Evolutionary conservation across 176 grass and related monocot genomes (phyloP).

Genomic region (Saccharum officinarum): DNA sequence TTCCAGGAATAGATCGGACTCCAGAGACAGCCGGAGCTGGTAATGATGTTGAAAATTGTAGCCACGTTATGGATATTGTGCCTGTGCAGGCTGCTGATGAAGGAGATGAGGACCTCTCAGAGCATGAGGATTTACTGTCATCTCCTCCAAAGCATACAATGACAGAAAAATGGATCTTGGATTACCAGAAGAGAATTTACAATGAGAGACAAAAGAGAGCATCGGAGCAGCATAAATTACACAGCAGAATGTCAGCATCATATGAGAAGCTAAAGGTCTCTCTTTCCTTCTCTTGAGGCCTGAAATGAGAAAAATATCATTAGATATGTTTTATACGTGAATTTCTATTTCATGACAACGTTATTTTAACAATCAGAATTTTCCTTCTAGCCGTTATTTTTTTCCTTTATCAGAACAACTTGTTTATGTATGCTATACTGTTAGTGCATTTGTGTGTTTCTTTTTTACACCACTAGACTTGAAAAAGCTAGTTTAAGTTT

Average conservation of each 20-base stretch:
- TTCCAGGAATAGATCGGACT: slow-evolving; percentile 53
- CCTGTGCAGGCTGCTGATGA: slow-evolving; percentile 63
- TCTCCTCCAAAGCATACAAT: slow-evolving; percentile 84
- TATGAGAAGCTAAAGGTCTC: slow-evolving; percentile 88
- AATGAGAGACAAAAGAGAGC: slow-evolving; percentile 60
- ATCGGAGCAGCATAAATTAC: slow-evolving; percentile 59
- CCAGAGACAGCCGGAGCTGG: slow-evolving; percentile 33
- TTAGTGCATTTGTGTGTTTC: neutral
- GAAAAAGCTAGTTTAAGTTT: slow-evolving; percentile 23
- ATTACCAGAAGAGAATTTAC: slow-evolving; percentile 80
- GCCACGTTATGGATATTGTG: slow-evolving; percentile 31
- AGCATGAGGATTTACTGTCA: slow-evolving; percentile 56
- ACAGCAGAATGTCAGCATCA: slow-evolving; percentile 61
- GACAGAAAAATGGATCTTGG: slow-evolving; percentile 85
- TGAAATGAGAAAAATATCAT: slow-evolving; percentile 5
- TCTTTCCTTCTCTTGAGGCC: neutral
- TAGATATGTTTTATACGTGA: slow-evolving; percentile 13
- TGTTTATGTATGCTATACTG: neutral
- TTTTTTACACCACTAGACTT: neutral
- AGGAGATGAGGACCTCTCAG: slow-evolving; percentile 58
- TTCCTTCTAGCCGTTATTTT: neutral
- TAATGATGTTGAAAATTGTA: slow-evolving; percentile 51
- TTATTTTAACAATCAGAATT: neutral
- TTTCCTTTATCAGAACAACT: neutral
- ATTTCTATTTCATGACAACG: slow-evolving; percentile 22